These are phyloP conservation scores for Eimeria maxima DNA, from an alignment of 169 alveolate species.

Conservation along the genomic window DNA sequence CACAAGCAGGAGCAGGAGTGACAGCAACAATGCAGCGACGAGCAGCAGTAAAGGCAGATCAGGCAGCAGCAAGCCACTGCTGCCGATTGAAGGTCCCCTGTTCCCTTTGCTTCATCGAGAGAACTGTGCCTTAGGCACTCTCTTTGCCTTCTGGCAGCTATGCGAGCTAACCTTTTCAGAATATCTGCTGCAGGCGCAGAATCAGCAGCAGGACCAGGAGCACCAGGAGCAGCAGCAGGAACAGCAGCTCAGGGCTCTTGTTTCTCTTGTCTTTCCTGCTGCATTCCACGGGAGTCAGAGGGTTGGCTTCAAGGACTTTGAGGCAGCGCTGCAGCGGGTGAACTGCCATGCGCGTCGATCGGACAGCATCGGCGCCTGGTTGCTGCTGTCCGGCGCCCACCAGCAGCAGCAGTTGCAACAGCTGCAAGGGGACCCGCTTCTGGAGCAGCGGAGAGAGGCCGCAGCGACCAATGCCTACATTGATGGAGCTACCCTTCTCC, in stretches of 20 bases:
- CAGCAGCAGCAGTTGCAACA: conserved; percentile 55
- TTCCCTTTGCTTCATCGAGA: conserved; percentile 71
- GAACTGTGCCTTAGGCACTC: conserved; percentile 71
- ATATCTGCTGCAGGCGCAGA: neutral
- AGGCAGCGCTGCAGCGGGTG: conserved; percentile 55
- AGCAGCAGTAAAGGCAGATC: neutral
- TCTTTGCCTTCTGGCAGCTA: conserved; percentile 78
- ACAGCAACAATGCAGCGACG: neutral
- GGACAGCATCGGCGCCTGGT: conserved; percentile 74
- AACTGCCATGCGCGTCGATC: conserved; percentile 66
- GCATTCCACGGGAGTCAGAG: conserved; percentile 6
- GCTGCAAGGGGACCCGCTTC: neutral
- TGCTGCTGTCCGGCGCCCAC: conserved; percentile 67
- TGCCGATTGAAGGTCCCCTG: conserved; percentile 23
- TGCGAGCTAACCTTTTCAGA: conserved; percentile 29
- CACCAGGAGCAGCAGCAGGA: conserved; percentile 67
- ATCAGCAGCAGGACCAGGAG: conserved; percentile 9
- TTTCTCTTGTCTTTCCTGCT: conserved; percentile 70
- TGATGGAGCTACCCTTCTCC: conserved; percentile 39
- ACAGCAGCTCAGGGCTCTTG: conserved; percentile 61
- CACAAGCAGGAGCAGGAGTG: conserved; percentile 26
- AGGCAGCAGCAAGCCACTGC: conserved; percentile 17
- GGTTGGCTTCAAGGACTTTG: conserved; percentile 50
- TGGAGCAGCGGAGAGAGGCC: conserved; percentile 24
- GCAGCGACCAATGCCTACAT: conserved; percentile 40